Evolutionary conservation across 2,329 filamentous ascomycete genomes (phyloP), one percentile per base, ranked within the genome.

Genomic region (Coniochaeta sp.): DNA sequence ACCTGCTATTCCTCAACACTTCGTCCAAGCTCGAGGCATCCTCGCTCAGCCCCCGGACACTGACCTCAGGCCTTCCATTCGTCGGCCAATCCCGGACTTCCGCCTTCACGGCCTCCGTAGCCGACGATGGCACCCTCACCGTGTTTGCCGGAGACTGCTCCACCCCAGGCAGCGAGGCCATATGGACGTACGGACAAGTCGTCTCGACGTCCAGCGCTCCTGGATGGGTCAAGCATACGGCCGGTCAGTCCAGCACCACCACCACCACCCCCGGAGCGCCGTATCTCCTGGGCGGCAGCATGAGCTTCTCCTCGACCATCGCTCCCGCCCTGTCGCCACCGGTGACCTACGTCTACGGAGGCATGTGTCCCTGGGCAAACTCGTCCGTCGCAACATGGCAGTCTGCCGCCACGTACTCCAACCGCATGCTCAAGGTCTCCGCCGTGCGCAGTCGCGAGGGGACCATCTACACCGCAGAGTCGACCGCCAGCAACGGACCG

Each of bases 141-240:
- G 86, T 95, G 1, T 89, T 91, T 60, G 80, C 87, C 0, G 93
- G 93, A 2, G 80, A 88, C 64, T 97, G 93, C 69, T 75, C 81
- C 0, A 74, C 76, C 33, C 75, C 79, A 1, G 77, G 75, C 4
- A 74, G 73, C 40, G 80, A 83, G 14, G 73, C 81, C 36, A 69
- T 96, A 60, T 96, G 91, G 91, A 84, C 77, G 24, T 93, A 88
- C 65, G 47, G 47, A 7, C 47, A 52, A 12, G 26, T 31, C 1
- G 47, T 11, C 22, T 52, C 47, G 26, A 52, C 22, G 9, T 52
- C 47, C 12, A 52, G 47, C 47, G 24, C n/a, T 17, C 47, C 47
- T 8, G 12, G 6, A 16, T 52, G 47, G 47, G 24, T 17, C 3
- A 52, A 28, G 47, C 47, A 52, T 11, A 24, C 47, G 1, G 47